Base-by-base conservation (phyloP, 2,329 filamentous ascomycete genomes). In the Didymella arachidicola region DNA sequence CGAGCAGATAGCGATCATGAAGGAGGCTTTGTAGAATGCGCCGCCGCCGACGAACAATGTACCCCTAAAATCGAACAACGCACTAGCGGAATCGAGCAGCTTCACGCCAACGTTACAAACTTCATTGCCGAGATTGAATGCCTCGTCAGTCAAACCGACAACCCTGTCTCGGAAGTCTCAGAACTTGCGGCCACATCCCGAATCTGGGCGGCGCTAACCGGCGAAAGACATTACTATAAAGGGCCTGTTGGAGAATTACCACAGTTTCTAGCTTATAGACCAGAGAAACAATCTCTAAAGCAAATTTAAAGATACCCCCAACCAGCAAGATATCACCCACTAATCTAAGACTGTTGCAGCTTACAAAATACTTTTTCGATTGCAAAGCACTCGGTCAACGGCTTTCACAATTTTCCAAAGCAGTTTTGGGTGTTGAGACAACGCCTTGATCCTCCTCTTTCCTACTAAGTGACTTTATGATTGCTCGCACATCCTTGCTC, bases 1-100 rank as follows among this genome's bases (percentile, higher is more conserved):
- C 63, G 83, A 89, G 78, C 87, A 91, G 79, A 83, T 90, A 64
- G 78, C 83, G 69, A 83, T 79, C 25, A 69, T 82, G 64, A 82
- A 82, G 70, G 70, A 78, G 72, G 73, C 72, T 10, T 69, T 82
- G 36, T 72, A 72, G 55, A 19, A 47, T 18, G 1, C 5, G 46
- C 27, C 19, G 8, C 32, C 16, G 6, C 19, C 18, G 26, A 14
- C 19, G 25, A 44, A 27, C 18, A 8, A 29, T 18, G 42, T 14
- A 44, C 25, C 32, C 18, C 36, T 12, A 3, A 10, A 39, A 11
- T 19, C 18, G 8, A 39, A 19, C n/a, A 39, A 39, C 18, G 8
- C 7, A 19, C 18, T 7, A 8, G n/a, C 18, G 18, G 8, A 39
- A 39, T 19, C 36, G 7, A 39, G 11, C 2, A 19, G 18, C 18